A percentile compares a stretch with the other conserved stretches of the same genome.
Evolutionary conservation across 1,139 yeast species (phyloP).

Genomic region (Pichia sp.): DNA sequence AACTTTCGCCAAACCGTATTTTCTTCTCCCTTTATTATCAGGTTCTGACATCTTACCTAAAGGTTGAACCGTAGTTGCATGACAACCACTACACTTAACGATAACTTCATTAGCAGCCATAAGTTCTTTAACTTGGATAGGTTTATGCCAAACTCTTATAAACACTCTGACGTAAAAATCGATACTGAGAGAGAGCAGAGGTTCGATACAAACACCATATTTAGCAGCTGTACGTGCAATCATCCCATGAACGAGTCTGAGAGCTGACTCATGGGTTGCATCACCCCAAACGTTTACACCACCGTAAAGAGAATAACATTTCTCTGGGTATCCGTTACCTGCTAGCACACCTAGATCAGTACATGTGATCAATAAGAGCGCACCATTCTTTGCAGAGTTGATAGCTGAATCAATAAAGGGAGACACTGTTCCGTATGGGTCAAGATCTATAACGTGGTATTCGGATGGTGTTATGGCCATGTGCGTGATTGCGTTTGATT

Average conservation of each 20-base stretch:
- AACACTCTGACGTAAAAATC: slow-evolving; percentile 90
- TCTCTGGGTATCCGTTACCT: slow-evolving; percentile 93
- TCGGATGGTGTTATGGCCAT: slow-evolving; percentile 46
- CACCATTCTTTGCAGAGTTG: slow-evolving; percentile 74
- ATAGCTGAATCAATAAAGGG: slow-evolving; percentile 91
- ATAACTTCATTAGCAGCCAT: slow-evolving; percentile 70
- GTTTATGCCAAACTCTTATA: slow-evolving; percentile 67
- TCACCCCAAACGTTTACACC: slow-evolving; percentile 79
- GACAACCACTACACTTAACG: slow-evolving; percentile 86
- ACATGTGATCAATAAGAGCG: slow-evolving; percentile 81
- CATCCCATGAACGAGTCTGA: slow-evolving; percentile 71
- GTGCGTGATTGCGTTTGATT: slow-evolving; percentile 81
- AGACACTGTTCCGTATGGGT: slow-evolving; percentile 96
- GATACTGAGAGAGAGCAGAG: slow-evolving; percentile 73
- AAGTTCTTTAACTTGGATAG: slow-evolving; percentile 69
- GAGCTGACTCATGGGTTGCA: slow-evolving; percentile 87
- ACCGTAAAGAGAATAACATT: slow-evolving; percentile 93
- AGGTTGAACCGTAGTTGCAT: slow-evolving; percentile 60
- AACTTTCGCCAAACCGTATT: slow-evolving; percentile 44
- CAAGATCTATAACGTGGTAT: slow-evolving; percentile 85
- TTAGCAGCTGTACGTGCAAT: slow-evolving; percentile 82
- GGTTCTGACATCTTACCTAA: slow-evolving; percentile 54
- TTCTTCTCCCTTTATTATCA: slow-evolving; percentile 32
- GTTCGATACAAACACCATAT: slow-evolving; percentile 81
- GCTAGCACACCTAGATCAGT: slow-evolving; percentile 95